phyloP scores from a whole-genome alignment of 2,329 filamentous ascomycete species.

The Laburnicola sp. region DNA sequence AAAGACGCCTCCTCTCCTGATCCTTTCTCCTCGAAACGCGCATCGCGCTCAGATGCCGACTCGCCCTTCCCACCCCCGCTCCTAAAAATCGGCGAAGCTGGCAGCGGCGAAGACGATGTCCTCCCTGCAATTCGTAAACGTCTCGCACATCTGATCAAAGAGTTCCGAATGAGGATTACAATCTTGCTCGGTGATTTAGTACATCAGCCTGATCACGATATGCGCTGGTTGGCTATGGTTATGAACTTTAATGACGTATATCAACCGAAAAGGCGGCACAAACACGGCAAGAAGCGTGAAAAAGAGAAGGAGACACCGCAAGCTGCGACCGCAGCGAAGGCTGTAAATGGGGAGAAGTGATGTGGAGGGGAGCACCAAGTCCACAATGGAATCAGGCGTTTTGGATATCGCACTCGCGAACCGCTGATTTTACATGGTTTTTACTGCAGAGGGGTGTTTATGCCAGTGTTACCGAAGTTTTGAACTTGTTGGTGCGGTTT shows the following conservation, averaged over 20 bases:
- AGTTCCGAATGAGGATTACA: constrained; percentile 78
- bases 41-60: constrained; percentile 39
- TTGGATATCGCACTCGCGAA: too few relatives aligned
- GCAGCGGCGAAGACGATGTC: constrained; percentile 61
- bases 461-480: too few relatives aligned
- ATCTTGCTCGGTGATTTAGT: constrained; percentile 85
- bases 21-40: constrained; percentile 26
- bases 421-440: too few relatives aligned
- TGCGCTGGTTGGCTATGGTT: constrained; percentile 91
- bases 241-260: constrained; percentile 99
- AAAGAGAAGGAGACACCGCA: constrained; percentile 36
- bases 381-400: too few relatives aligned
- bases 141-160: constrained; percentile 69
- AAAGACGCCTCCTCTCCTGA: constrained; percentile 43
- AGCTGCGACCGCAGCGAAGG: background rate
- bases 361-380: background rate
- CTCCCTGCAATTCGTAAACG: constrained; percentile 76
- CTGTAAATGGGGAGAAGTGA: constrained; percentile 2
- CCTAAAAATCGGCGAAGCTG: constrained; percentile 35
- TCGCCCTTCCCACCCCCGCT: constrained; percentile 51
- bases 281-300: constrained; percentile 39
- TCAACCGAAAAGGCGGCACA: constrained; percentile 70
- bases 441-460: too few relatives aligned
- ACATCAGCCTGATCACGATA: constrained; percentile 91
- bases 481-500: too few relatives aligned